Evolutionary conservation across 2,329 filamentous ascomycete species (phyloP).

Genomic region (Alternaria sp.): DNA sequence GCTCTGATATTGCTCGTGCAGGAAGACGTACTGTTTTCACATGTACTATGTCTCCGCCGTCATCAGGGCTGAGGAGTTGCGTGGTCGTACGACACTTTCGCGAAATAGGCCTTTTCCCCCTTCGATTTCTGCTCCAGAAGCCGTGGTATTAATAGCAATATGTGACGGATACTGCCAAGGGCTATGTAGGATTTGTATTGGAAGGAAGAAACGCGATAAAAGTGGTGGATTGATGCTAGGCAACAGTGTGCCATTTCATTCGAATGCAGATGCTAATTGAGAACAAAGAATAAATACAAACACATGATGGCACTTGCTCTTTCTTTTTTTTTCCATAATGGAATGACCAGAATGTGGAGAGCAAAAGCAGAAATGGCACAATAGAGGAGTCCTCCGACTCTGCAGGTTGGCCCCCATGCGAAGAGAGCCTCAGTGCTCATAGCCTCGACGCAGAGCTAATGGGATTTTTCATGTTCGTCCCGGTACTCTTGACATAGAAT

Average conservation of each 20-base stretch:
- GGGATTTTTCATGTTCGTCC: conserved; percentile 26
- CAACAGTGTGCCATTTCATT: background rate
- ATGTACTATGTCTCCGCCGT: conserved; percentile 10
- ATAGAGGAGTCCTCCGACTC: background rate
- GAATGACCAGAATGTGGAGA: background rate
- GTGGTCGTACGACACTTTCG: conserved; percentile 5
- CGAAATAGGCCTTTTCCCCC: conserved; percentile 12
- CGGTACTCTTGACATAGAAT: conserved; percentile 12
- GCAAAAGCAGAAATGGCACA: background rate
- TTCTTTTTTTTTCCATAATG: background rate
- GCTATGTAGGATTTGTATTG: background rate
- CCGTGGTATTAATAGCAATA: conserved; percentile 18
- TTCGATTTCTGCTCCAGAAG: background rate
- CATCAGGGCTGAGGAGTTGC: conserved; percentile 13
- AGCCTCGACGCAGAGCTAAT: conserved; percentile 27
- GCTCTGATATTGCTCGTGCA: conserved; percentile 33
- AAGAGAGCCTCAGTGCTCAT: conserved; percentile 21
- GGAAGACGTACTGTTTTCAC: conserved; percentile 1
- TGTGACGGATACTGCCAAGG: conserved; percentile 5
- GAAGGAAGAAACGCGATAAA: background rate
- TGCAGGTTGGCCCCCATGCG: background rate
- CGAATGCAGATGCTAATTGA: background rate
- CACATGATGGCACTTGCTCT: background rate
- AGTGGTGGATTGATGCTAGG: background rate
- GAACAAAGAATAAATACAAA: background rate